Evolutionary conservation across 1,284 basidiomycete genomes (phyloP).

Genomic region (Calocybe gambosa): DNA sequence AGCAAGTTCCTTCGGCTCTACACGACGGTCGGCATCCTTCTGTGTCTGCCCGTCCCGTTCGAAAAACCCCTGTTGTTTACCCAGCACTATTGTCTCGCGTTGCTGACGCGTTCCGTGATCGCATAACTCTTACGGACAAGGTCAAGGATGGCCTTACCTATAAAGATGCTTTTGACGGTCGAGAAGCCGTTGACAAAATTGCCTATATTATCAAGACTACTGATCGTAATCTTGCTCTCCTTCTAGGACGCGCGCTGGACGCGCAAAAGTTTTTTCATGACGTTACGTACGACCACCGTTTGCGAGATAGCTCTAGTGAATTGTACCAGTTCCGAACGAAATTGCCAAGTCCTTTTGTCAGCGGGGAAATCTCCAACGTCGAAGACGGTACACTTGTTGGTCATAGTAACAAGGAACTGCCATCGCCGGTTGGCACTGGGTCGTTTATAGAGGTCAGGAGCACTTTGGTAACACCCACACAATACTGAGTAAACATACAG

Average conservation of each 20-base stretch:
- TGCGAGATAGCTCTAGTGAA: constrained; percentile 86
- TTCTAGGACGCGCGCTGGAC: constrained; percentile 92
- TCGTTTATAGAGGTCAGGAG: constrained; percentile 26
- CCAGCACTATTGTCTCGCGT: constrained; percentile 93
- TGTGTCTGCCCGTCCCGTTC: constrained; percentile 32
- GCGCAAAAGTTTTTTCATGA: constrained; percentile 99
- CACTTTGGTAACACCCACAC: background rate
- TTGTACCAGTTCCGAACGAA: constrained; percentile 88
- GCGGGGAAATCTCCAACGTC: constrained; percentile 56
- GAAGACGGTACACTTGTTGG: constrained; percentile 24
- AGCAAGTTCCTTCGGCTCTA: constrained; percentile 29
- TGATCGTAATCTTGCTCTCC: constrained; percentile 90
- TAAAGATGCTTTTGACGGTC: constrained; percentile 93
- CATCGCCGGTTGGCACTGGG: constrained; percentile 34
- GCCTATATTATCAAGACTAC: constrained; percentile 98
- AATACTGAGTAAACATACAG: constrained; percentile 1
- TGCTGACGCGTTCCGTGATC: constrained; percentile 86
- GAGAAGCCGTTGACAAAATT: constrained; percentile 94
- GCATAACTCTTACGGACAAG: constrained; percentile 73
- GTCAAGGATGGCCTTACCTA: constrained; percentile 95
- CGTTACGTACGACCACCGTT: constrained; percentile 95
- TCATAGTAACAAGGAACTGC: constrained; percentile 15
- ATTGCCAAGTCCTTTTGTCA: constrained; percentile 71
- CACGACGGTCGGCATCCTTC: constrained; percentile 47
- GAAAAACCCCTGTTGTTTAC: constrained; percentile 77